phyloP scores from a whole-genome alignment of 208 protist species.

The Hexamita inflata region DNA sequence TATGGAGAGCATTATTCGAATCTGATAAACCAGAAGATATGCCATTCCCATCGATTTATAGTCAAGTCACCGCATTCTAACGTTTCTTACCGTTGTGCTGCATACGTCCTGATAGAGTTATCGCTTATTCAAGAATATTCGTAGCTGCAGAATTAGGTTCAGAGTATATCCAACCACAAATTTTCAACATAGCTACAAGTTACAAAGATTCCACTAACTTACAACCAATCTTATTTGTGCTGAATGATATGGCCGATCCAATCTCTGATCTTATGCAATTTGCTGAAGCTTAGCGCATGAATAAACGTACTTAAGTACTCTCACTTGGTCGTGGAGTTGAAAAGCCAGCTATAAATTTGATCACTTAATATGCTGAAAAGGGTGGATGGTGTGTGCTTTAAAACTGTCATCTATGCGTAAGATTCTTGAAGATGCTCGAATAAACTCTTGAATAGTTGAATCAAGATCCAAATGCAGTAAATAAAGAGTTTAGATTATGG shows the following conservation, averaged over 20 bases:
- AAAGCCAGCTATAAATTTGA: conserved; percentile 72
- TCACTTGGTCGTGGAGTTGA: conserved; percentile 90
- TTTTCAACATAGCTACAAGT: conserved; percentile 64
- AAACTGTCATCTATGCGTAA: conserved; percentile 90
- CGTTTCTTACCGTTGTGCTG: conserved; percentile 77
- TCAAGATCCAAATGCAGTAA: conserved; percentile 52
- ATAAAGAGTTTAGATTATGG: conserved; percentile 91
- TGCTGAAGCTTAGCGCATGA: conserved; percentile 69
- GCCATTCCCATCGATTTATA: conserved; percentile 62
- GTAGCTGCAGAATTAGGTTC: conserved; percentile 71
- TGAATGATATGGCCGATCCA: conserved; percentile 89
- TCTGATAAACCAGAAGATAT: conserved; percentile 59
- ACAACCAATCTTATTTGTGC: conserved; percentile 87
- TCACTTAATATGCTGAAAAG: conserved; percentile 70
- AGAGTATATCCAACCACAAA: conserved; percentile 74
- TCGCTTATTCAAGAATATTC: conserved; percentile 64
- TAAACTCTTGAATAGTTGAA: conserved; percentile 76
- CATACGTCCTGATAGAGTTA: conserved; percentile 82
- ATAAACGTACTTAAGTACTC: conserved; percentile 69
- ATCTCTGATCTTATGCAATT: conserved; percentile 86
- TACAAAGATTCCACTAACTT: conserved; percentile 71
- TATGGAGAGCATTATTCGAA: conserved; percentile 64
- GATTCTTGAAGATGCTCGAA: conserved; percentile 90
- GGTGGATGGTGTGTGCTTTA: conserved; percentile 90
- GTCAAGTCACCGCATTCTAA: conserved; percentile 70